These are phyloP conservation scores for Calonectria montana DNA, from an alignment of 2,329 filamentous ascomycete genomes.

Conservation along the genomic window DNA sequence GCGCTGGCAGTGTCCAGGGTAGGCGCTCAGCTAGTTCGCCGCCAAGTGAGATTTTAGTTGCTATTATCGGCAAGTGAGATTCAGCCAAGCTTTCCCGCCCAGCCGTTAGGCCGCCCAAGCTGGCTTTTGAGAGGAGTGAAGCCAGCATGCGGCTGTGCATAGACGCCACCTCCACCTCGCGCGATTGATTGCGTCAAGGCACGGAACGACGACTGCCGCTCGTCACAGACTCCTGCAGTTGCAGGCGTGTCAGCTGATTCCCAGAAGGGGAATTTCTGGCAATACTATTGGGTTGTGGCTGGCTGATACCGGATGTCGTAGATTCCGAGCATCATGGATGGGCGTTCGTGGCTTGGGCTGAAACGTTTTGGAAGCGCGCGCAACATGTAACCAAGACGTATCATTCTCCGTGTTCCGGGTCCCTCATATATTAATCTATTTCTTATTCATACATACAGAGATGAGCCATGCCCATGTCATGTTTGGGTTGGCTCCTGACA, in stretches of 20 bases:
- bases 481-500: not conserved
- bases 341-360: not conserved
- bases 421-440: not conserved
- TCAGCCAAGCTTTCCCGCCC: not conserved
- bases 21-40: not conserved
- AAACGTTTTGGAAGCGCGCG: not conserved
- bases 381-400: not conserved
- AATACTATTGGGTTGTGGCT: not conserved
- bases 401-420: not conserved
- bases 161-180: not conserved
- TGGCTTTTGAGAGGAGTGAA: not conserved
- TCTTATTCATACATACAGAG: slow-evolving; percentile 5
- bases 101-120: not conserved
- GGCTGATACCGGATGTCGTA: not conserved
- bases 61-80: slow-evolving; percentile 9
- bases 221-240: not conserved
- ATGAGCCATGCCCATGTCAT: not conserved
- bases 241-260: not conserved
- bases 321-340: not conserved
- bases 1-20: slow-evolving; percentile 5
- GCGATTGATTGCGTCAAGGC: not conserved
- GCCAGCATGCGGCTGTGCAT: slow-evolving; percentile 11
- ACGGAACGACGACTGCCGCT: not conserved
- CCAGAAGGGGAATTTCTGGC: not conserved
- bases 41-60: slow-evolving; percentile 23